Evolutionary conservation across 371 early-diverging fungal species (phyloP), one percentile per base, ranked within the genome.

Genomic region (Coemansia sp.): DNA sequence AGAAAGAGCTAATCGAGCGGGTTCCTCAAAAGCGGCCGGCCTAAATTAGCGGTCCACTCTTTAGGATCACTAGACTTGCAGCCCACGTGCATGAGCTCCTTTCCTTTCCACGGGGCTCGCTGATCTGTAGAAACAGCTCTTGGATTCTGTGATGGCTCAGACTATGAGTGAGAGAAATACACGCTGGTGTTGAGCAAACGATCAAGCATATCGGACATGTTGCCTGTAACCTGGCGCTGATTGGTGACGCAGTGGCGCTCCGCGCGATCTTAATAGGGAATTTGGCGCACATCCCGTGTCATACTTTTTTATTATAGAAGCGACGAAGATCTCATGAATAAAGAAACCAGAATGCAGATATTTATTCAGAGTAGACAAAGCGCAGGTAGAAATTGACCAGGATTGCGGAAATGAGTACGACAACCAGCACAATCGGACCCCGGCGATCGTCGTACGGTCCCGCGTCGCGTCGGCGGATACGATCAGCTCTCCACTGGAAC

Each of bases 401-500:
- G 60, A 98, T 89, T n/a, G 96, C 98, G 65, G 88, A 84, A 40
- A 97, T 82, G 56, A 98, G 87, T 11, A 91, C 89, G 39, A 90
- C 79, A 52, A 96, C 94, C 21, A 98, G 86, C 23, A 95, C 84
- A 2, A 93, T 90, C 20, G 98, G 98, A 20, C 94, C 92, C 86
- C 79, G 67, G 86, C 86, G 80, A 64, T 91, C 91, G 72, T 90
- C 88, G 16, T 90, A 93, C 5, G 93, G 93, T 5, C 92, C 92
- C n/a, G 72, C 20, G 68, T 87, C 84, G 30, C 87, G 82, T 40
- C 78, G 74, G 30, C 88, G 85, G 68, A 93, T 93, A 75, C 86
- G 79, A 62, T 90, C 86, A 1, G 95, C 94, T 23, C 99, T 88
- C 92, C 97, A 97, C 71, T 93, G 90, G 84, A 93, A 99, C 33